phyloP scores from a whole-genome alignment of 345 rosid species.

The Linum lewisii region DNA sequence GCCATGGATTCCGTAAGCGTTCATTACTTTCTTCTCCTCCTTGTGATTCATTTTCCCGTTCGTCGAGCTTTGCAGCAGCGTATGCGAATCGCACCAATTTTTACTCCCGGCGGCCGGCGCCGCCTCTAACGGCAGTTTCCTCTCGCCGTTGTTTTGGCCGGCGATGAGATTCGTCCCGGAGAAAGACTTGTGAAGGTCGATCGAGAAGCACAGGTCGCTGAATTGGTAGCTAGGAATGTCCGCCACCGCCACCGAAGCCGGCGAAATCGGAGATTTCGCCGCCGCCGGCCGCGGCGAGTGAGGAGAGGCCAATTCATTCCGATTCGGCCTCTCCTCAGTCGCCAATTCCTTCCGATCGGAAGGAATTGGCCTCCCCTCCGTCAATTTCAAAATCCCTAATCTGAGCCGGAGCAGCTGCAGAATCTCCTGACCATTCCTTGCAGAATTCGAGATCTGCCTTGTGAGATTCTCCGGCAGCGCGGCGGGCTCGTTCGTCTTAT shows the following conservation, averaged over 20 bases:
- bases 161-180: conserved; percentile 5
- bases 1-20: background rate
- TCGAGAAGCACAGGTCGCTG: conserved; percentile 37
- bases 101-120: background rate
- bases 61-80: background rate
- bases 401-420: background rate
- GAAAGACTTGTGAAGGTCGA: conserved; percentile 34
- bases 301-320: background rate
- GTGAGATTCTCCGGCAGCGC: conserved; percentile 5
- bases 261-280: background rate
- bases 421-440: conserved; percentile 11
- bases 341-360: background rate
- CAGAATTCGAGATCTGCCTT: conserved; percentile 9
- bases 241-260: background rate
- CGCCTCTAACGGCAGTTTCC: conserved; percentile 3
- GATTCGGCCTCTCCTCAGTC: background rate
- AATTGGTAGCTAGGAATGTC: conserved; percentile 33
- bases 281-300: background rate
- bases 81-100: conserved; percentile 1
- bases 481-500: conserved; percentile 10
- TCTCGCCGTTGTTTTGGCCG: conserved; percentile 6
- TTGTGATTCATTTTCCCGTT: background rate
- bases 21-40: background rate
- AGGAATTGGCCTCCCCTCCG: background rate
- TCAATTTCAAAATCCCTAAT: background rate